Evolutionary conservation across 192 early-diverging fungal species (phyloP).

Genomic region (Backusella tarrabulga): DNA sequence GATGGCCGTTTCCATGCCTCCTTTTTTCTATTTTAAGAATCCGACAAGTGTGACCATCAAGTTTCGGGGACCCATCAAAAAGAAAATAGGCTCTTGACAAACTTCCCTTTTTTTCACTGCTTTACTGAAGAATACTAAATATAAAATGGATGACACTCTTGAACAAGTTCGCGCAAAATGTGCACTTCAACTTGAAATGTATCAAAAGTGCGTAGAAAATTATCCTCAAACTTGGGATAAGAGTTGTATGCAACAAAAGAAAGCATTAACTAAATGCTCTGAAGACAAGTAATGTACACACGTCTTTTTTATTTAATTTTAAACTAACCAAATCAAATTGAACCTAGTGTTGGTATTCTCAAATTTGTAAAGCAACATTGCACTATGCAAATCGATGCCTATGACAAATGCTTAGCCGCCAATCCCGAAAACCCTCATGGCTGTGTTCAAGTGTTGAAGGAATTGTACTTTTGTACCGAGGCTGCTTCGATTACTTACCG

Average conservation of each 20-base stretch:
- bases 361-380: constrained; percentile 59
- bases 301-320: background rate
- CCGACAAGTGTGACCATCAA: background rate
- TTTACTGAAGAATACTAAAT: background rate
- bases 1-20: background rate
- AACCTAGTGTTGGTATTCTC: constrained; percentile 51
- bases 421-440: constrained; percentile 48
- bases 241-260: constrained; percentile 52
- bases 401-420: constrained; percentile 50
- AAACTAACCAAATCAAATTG: background rate
- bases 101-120: background rate
- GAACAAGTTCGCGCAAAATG: constrained; percentile 56
- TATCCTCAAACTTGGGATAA: constrained; percentile 55
- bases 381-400: constrained; percentile 46
- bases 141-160: constrained; percentile 51
- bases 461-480: constrained; percentile 56
- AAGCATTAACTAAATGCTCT: constrained; percentile 56
- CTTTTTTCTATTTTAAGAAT: background rate
- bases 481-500: constrained; percentile 32
- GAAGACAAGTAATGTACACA: constrained; percentile 49
- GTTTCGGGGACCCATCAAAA: background rate
- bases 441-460: constrained; percentile 48
- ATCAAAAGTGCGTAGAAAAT: constrained; percentile 53
- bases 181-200: constrained; percentile 52
- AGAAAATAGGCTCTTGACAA: background rate